Percentiles rank a stretch among this genome's conserved stretches.
phyloP scores from a whole-genome alignment of 495 filamentous ascomycete species.

The Glonium stellatum region DNA sequence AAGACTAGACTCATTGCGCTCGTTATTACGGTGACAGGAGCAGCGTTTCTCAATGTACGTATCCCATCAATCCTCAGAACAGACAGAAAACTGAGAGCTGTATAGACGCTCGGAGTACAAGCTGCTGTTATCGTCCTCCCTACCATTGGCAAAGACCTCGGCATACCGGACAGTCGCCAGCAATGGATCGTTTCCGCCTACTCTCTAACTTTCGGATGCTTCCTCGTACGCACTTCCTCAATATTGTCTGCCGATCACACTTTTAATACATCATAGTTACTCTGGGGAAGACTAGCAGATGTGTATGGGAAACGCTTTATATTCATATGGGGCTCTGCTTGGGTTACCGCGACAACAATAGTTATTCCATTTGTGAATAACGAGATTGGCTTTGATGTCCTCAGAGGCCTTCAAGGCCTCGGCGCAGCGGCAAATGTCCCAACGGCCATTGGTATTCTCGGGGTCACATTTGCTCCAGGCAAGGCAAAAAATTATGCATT shows the following conservation, averaged over 20 bases:
- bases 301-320: slow-evolving; percentile 36
- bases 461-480: slow-evolving; percentile 52
- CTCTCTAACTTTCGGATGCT: slow-evolving; percentile 35
- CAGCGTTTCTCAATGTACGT: slow-evolving; percentile 25
- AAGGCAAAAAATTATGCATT: slow-evolving; percentile 61
- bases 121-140: slow-evolving; percentile 57
- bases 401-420: slow-evolving; percentile 36
- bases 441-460: slow-evolving; percentile 56
- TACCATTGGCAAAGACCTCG: slow-evolving; percentile 47
- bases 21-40: slow-evolving; percentile 25
- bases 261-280: slow-evolving; percentile 17
- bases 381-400: slow-evolving; percentile 38
- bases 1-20: slow-evolving; percentile 24
- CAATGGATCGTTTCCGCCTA: slow-evolving; percentile 62
- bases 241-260: not conserved
- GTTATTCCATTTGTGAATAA: slow-evolving; percentile 31
- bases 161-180: slow-evolving; percentile 48
- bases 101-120: slow-evolving; percentile 52
- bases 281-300: slow-evolving; percentile 36
- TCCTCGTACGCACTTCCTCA: slow-evolving; percentile 22
- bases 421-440: slow-evolving; percentile 37
- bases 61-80: not conserved
- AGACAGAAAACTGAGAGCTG: not conserved
- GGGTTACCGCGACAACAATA: slow-evolving; percentile 32
- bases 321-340: slow-evolving; percentile 34